Conservation (phyloP, 371 early-diverging fungal genomes). For the Chytridiales sp. region DNA sequence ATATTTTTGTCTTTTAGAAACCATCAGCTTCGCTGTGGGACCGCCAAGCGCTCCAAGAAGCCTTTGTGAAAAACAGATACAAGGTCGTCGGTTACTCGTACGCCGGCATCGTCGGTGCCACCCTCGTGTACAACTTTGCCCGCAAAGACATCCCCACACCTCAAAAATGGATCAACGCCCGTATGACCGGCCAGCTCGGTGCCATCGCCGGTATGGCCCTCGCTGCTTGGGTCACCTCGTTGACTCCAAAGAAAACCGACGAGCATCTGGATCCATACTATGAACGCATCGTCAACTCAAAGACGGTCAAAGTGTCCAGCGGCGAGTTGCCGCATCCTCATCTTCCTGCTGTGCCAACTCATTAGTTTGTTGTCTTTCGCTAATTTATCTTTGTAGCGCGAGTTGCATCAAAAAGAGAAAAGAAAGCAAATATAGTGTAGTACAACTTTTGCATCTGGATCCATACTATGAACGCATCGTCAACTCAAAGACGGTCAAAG, state of each 20-base stretch:
- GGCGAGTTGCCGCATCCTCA: no score
- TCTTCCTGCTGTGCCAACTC: no score
- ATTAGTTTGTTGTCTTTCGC: no score
- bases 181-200: slow-evolving; percentile 39
- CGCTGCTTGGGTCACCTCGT: slow-evolving; percentile 8
- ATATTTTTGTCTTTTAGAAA: no score
- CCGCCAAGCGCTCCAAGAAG: no score
- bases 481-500: no score
- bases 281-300: slow-evolving; percentile 25
- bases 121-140: slow-evolving; percentile 35
- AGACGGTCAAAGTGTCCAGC: no score
- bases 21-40: no score
- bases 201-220: slow-evolving; percentile 20
- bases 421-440: no score
- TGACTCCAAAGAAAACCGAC: slow-evolving; percentile 2
- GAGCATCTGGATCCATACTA: slow-evolving; percentile 24
- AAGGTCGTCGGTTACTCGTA: slow-evolving; percentile 11
- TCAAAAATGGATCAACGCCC: slow-evolving; percentile 48
- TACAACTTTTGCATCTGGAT: slow-evolving; percentile 9
- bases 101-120: slow-evolving; percentile 26
- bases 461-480: slow-evolving; percentile 30
- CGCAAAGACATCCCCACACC: slow-evolving; percentile 30
- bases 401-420: no score
- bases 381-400: no score
- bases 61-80: no score